Evolutionary conservation across 2,329 filamentous ascomycete genomes (phyloP), one percentile per base, ranked within the genome.

Genomic region (Penicillium brevicompactum): DNA sequence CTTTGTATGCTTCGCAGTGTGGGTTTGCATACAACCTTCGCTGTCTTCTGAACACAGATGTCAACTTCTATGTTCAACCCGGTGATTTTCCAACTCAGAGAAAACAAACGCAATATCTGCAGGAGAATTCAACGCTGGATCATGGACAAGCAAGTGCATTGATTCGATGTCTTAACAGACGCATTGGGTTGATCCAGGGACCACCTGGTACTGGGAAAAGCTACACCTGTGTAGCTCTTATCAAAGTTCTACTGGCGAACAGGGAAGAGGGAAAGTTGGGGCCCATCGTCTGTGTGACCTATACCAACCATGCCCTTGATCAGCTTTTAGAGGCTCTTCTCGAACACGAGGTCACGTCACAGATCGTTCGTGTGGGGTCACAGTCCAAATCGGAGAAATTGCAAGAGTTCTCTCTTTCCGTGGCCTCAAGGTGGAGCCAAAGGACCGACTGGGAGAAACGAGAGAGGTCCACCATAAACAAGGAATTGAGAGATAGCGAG

Each of bases 361-460:
- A 82, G 5, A 77, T 90, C 24, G 79, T 89, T 24, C 84, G 87
- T 0, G 82, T 90, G 5, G 87, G 87, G 0, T 79, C 78, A 0
- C 78, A 78, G 14, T 85, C 80, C 1, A 84, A 85, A 55, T 85
- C 83, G 0, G 78, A 82, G 30, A 61, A 70, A 1, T 69, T 90
- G 0, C 64, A 80, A 8, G 64, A 65, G 0, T 66, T 81, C n/a
- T 87, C 84, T 51, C 75, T 89, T 5, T 72, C 77, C 0, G 55
- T 60, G 0, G 52, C 70, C 21, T 49, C 52, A 7, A 47, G 53
- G 24, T 76, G 67, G n/a, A 55, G 67, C 0, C 77, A 81, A 56
- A 77, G 70, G 24, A 57, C 54, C 0, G 60, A 63, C 0, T 24
- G 73, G 1, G 76, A 71, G 49, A 60, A 70, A 3, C 46, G 58